Conservation (phyloP, 2,329 filamentous ascomycete genomes). For the Lachnellula subtilissima region DNA sequence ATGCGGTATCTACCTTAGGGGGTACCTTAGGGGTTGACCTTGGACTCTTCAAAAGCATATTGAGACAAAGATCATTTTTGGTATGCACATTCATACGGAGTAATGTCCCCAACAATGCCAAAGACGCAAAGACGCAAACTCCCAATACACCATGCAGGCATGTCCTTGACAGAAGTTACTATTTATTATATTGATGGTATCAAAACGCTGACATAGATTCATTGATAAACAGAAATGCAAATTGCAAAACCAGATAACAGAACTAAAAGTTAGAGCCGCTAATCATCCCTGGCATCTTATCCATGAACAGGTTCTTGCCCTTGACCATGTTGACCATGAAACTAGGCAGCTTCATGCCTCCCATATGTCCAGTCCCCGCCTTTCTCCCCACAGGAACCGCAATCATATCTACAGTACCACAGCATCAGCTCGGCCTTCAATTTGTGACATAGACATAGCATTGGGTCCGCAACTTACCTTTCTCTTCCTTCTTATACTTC, state of each 20-base stretch:
- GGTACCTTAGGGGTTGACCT: too few relatives aligned
- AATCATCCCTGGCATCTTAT: slow-evolving; percentile 1
- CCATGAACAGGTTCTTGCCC: slow-evolving; percentile 7
- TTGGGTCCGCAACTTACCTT: slow-evolving; percentile 10
- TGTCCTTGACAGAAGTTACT: not conserved
- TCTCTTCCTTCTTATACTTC: slow-evolving; percentile 18
- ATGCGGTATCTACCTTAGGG: too few relatives aligned
- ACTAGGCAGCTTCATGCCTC: slow-evolving; percentile 18
- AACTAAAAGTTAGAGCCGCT: not conserved
- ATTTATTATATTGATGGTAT: not conserved
- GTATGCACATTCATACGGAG: too few relatives aligned
- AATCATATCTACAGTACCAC: slow-evolving; percentile 3
- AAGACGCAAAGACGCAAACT: too few relatives aligned
- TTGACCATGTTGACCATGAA: slow-evolving; percentile 15
- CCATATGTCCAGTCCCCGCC: slow-evolving; percentile 27
- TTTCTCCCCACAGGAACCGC: slow-evolving; percentile 37
- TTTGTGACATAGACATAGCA: not conserved
- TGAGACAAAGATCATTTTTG: too few relatives aligned
- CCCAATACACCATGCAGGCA: too few relatives aligned
- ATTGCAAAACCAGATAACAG: not conserved
- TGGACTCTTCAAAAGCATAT: too few relatives aligned
- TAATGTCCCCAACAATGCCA: too few relatives aligned
- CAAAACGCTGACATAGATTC: not conserved
- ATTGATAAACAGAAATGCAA: not conserved
- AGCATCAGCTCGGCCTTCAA: slow-evolving; percentile 1